These are phyloP conservation scores for Agrostemma githago DNA, from an alignment of 148 eudicot species.

Conservation along the genomic window DNA sequence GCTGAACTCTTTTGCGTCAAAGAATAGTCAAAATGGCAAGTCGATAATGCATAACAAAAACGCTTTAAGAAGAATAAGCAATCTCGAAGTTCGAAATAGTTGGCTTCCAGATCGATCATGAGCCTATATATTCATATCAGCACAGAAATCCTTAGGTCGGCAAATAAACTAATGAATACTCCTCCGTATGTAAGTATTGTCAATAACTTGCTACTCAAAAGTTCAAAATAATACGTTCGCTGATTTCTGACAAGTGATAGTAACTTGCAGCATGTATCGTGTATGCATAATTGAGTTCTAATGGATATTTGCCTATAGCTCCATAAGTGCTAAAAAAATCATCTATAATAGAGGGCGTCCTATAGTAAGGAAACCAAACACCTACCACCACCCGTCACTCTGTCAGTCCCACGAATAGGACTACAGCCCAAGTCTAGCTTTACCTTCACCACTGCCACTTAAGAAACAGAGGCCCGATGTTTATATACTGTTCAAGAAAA, in stretches of 20 bases:
- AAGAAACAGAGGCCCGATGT: neutral
- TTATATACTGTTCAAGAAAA: neutral
- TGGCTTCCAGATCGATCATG: neutral
- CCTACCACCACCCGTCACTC: neutral
- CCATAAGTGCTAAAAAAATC: neutral
- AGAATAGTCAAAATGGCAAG: constrained; percentile 1
- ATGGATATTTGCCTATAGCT: neutral
- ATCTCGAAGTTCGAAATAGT: neutral
- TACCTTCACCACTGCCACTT: neutral
- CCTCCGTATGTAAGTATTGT: no score
- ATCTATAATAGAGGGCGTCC: neutral
- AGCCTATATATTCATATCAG: neutral
- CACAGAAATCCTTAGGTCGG: neutral
- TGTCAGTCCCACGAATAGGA: neutral
- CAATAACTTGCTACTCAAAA: no score
- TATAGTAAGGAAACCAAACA: neutral
- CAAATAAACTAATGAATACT: neutral
- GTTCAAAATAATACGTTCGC: no score
- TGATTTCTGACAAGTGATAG: neutral
- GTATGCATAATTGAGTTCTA: neutral
- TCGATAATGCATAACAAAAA: neutral
- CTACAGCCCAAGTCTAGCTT: neutral
- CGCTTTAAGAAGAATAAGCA: neutral
- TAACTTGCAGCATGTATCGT: neutral
- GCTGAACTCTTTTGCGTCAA: neutral